Base-by-base conservation (phyloP, 768 basidiomycete genomes). In the Trametes sanguinea region DNA sequence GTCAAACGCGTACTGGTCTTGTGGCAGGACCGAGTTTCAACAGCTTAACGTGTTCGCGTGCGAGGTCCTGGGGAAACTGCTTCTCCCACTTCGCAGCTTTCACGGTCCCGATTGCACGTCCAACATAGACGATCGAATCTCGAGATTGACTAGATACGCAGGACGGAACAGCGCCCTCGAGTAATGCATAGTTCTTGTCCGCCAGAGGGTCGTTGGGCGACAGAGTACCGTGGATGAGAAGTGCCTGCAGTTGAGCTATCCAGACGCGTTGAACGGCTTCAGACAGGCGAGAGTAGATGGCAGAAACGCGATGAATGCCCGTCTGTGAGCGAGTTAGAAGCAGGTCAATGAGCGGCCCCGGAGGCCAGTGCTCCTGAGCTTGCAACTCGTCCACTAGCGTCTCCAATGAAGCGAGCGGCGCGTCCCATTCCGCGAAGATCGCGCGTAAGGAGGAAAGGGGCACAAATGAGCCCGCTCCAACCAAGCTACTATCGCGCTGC, bases 381-480 rank as follows among this genome's bases (percentile, higher is more conserved):
- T 87, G 80, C 43, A 95, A 75, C 44, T 85, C 81, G 9, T 86
- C 80, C 57, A 92, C 77, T 47, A 95, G 75, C 7, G 82, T 76
- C 51, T 82, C 79, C 32, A 97, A 80, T 4, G 90, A 84, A 39
- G 85, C 85, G 51, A 97, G 78, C 13, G 93, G 93, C 7, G 90
- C 88, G 67, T 94, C 91, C 95, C 95, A 97, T 73, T 85, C 85
- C 6, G 90, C 83, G 73, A 96, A 95, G 16, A 83, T 85, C 10
- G 95, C 91, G 55, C 90, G 85, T 62, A 97, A 76, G 6, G 88
- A 87, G 0, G 94, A 91, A 35, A 97, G 77, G 3, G 94, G 94
- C 4, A 97, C 93, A 70, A 90, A 94, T 4, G 89, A 88, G 8
- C 86, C 86, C 59, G 82, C 82, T n/a, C 85, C 89, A 37, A 95